These are phyloP conservation scores for Coniochaeta ligniaria DNA, from an alignment of 2,329 filamentous ascomycete species.

Conservation along the genomic window DNA sequence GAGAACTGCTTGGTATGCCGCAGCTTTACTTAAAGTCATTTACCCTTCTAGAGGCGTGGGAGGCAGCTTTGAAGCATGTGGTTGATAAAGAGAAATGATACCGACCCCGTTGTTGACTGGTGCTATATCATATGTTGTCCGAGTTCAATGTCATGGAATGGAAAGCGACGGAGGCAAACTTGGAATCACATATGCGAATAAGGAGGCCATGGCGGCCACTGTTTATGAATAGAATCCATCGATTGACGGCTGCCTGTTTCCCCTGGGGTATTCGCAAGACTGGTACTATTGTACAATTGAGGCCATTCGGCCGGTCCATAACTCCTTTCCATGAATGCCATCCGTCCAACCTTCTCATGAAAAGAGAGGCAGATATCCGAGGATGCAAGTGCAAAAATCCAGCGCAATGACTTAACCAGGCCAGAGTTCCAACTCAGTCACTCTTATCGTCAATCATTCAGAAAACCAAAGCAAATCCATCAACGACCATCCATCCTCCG, in stretches of 20 bases:
- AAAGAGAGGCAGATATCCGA: not conserved
- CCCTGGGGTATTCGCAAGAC: not conserved
- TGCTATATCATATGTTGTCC: not conserved
- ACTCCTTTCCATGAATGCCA: not conserved
- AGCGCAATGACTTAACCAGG: not conserved
- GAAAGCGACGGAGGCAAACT: not conserved
- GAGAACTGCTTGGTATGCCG: not conserved
- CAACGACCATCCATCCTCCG: not conserved
- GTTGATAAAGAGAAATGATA: not conserved
- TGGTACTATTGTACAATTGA: not conserved
- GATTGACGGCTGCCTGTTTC: not conserved
- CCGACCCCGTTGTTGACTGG: not conserved
- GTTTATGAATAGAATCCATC: not conserved
- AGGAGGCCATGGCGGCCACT: not conserved
- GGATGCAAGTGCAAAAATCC: not conserved
- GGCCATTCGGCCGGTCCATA: not conserved
- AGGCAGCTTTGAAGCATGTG: not conserved
- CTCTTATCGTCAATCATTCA: not conserved
- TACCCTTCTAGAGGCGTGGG: not conserved
- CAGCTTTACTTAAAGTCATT: not conserved
- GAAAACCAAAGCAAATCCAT: not conserved
- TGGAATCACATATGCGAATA: not conserved
- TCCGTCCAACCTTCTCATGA: not conserved
- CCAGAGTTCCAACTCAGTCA: not conserved
- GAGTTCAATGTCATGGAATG: too few relatives aligned